A percentile compares a stretch with the other conserved stretches of the same genome.
Evolutionary conservation across 805 yeast species (phyloP).

Genomic region (Kodamaea jinghongensis): DNA sequence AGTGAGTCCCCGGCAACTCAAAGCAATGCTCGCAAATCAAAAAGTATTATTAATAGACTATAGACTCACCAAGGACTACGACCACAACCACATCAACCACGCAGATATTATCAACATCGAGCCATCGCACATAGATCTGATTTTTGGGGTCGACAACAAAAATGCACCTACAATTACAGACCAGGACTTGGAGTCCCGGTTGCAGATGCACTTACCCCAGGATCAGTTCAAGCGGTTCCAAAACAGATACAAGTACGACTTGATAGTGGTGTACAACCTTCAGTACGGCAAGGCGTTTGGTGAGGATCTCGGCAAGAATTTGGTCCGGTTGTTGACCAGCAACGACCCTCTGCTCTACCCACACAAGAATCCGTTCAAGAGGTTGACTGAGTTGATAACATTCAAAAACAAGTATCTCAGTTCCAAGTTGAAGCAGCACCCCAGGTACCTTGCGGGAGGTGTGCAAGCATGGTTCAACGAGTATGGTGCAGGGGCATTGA

Average conservation of each 20-base stretch:
- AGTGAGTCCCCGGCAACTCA: slow-evolving; percentile 2
- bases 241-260: slow-evolving; percentile 53
- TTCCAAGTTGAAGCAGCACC: slow-evolving; percentile 30
- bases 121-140: slow-evolving; percentile 40
- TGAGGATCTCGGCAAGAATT: slow-evolving; percentile 29
- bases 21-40: background rate
- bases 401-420: slow-evolving; percentile 33
- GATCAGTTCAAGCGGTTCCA: slow-evolving; percentile 54
- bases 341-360: slow-evolving; percentile 37
- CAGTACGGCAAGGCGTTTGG: slow-evolving; percentile 29
- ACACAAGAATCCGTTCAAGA: slow-evolving; percentile 54
- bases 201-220: slow-evolving; percentile 56
- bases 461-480: slow-evolving; percentile 30
- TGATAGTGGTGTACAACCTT: slow-evolving; percentile 64
- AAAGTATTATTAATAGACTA: slow-evolving; percentile 66
- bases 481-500: slow-evolving; percentile 27
- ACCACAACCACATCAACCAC: slow-evolving; percentile 59
- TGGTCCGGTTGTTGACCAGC: slow-evolving; percentile 37
- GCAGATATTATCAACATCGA: slow-evolving; percentile 69
- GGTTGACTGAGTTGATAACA: slow-evolving; percentile 39
- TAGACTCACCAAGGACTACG: slow-evolving; percentile 59
- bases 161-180: slow-evolving; percentile 48
- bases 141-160: slow-evolving; percentile 15
- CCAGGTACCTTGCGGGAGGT: slow-evolving; percentile 38
- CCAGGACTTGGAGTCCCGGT: slow-evolving; percentile 60